Evolutionary conservation across 768 basidiomycete genomes (phyloP).

Genomic region (Pleurotus eryngii): DNA sequence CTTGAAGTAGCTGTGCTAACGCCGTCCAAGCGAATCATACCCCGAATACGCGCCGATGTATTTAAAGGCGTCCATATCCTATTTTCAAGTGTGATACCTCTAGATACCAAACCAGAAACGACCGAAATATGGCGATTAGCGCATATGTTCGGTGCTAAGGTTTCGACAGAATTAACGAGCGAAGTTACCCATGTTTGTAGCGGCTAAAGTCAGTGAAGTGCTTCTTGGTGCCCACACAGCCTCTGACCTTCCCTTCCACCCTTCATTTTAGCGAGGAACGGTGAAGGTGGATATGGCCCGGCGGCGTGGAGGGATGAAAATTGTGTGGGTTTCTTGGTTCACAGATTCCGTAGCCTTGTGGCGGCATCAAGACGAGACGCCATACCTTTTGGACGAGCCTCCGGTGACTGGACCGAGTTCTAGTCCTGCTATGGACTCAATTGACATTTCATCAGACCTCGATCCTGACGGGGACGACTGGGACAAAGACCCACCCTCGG

Average conservation of each 20-base stretch:
- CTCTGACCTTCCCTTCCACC: not conserved
- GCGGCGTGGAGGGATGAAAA: slow-evolving; percentile 69
- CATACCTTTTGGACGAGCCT: slow-evolving; percentile 70
- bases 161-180: slow-evolving; percentile 62
- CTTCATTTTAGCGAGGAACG: slow-evolving; percentile 65
- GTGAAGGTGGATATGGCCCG: slow-evolving; percentile 87
- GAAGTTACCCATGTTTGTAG: slow-evolving; percentile 90
- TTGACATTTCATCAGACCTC: slow-evolving; percentile 60
- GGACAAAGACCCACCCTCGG: slow-evolving; percentile 37
- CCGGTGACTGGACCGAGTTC: slow-evolving; percentile 31
- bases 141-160: slow-evolving; percentile 83
- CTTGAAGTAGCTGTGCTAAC: slow-evolving; percentile 3
- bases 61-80: slow-evolving; percentile 79
- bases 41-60: slow-evolving; percentile 68
- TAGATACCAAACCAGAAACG: slow-evolving; percentile 75
- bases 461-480: slow-evolving; percentile 70
- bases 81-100: slow-evolving; percentile 93
- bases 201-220: slow-evolving; percentile 62
- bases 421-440: slow-evolving; percentile 33
- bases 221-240: not conserved
- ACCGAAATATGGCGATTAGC: slow-evolving; percentile 87
- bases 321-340: slow-evolving; percentile 91
- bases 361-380: slow-evolving; percentile 73
- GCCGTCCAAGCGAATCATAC: slow-evolving; percentile 71
- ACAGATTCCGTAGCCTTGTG: slow-evolving; percentile 88